A percentile compares a stretch with the other conserved stretches of the same genome.
Evolutionary conservation across 768 basidiomycete genomes (phyloP).

Genomic region (Hygrocybe punicea): DNA sequence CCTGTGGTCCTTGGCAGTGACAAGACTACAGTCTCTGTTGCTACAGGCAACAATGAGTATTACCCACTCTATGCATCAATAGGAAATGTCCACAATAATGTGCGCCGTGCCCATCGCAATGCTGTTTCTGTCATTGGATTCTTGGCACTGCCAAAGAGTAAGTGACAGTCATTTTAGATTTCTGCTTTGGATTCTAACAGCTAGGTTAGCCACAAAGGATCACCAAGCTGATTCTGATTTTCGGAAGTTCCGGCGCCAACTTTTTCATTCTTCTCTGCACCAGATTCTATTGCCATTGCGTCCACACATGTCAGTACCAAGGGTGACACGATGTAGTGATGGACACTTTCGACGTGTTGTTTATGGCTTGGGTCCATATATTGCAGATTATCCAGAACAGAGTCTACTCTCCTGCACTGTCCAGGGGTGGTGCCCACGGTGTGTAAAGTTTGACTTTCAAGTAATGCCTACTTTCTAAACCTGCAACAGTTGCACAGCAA

Average conservation of each 20-base stretch:
- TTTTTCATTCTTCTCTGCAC: constrained; percentile 31
- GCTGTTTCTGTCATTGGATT: constrained; percentile 29
- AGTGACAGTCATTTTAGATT: background rate
- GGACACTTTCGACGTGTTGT: too few species aligned
- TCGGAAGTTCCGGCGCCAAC: constrained; percentile 23
- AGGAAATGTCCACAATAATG: constrained; percentile 27
- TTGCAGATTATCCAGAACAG: constrained; percentile 32
- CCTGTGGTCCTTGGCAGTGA: background rate
- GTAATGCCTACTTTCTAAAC: background rate
- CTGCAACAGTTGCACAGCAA: constrained; percentile 25
- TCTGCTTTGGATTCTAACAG: background rate
- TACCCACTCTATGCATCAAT: background rate
- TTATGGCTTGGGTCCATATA: too few species aligned
- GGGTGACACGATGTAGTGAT: constrained; percentile 9
- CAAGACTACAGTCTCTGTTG: background rate
- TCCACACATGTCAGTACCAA: constrained; percentile 25
- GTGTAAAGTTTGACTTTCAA: background rate
- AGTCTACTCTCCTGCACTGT: constrained; percentile 30
- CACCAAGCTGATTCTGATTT: too few species aligned
- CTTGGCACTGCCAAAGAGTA: constrained; percentile 30
- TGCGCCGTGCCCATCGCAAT: constrained; percentile 31
- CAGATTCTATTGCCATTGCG: constrained; percentile 20
- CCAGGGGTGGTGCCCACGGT: constrained; percentile 38
- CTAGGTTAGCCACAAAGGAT: too few species aligned
- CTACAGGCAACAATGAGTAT: background rate